Conservation (phyloP, 169 alveolate species). For the Condylostoma magnum region DNA sequence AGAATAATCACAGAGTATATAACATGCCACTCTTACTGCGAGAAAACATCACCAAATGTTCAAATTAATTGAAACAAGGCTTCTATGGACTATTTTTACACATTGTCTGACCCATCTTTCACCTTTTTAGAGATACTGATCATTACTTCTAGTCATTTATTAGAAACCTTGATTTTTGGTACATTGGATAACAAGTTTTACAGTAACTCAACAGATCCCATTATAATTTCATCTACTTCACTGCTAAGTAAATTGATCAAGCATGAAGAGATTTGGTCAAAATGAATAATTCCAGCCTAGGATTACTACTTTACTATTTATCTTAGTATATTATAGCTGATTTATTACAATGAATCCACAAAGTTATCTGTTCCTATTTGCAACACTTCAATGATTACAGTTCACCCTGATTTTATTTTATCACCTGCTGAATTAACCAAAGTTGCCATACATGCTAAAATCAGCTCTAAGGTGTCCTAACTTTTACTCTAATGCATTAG, state of each 20-base stretch:
- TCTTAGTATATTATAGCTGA: background rate
- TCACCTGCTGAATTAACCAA: background rate
- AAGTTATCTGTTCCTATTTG: background rate
- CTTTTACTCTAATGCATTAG: conserved; percentile 47
- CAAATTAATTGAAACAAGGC: background rate
- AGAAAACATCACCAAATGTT: background rate
- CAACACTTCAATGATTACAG: background rate
- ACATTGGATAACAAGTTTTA: background rate
- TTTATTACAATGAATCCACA: background rate
- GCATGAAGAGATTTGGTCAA: background rate
- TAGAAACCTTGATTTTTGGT: background rate
- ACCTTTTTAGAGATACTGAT: background rate
- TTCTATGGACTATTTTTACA: background rate
- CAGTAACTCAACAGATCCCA: background rate
- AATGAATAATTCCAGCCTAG: background rate
- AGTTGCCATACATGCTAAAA: background rate
- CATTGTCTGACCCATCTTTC: background rate
- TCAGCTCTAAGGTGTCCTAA: background rate
- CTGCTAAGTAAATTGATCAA: background rate
- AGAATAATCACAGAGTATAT: background rate
- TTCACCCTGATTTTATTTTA: conserved; percentile 34
- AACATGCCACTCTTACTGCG: background rate
- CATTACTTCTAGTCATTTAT: background rate
- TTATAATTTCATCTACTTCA: background rate
- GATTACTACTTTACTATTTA: background rate